phyloP scores from a whole-genome alignment of 73 alveolate genomes.

The Paramecium biaurelia region DNA sequence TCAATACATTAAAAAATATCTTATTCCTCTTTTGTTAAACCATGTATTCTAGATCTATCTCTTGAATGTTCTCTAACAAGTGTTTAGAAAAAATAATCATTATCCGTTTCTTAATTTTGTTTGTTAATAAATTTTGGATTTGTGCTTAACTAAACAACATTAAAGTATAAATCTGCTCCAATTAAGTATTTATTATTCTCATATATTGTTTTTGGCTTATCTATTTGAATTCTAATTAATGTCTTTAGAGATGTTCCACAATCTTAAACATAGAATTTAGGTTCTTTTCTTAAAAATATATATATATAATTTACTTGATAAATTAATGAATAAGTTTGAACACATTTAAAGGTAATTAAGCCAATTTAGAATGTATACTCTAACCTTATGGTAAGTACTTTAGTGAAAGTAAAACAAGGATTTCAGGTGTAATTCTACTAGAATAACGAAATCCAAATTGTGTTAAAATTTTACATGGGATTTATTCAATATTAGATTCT shows the following conservation, averaged over 20 bases:
- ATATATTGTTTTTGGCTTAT: neutral
- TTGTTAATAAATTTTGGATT: neutral
- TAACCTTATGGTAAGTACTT: neutral
- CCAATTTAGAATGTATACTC: neutral
- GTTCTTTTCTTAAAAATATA: neutral
- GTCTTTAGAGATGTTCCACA: neutral
- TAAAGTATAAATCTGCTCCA: slow-evolving; percentile 21
- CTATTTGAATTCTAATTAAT: neutral
- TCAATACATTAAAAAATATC: neutral
- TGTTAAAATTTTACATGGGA: neutral
- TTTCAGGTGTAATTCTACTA: neutral
- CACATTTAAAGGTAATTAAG: neutral
- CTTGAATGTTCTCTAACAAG: slow-evolving; percentile 20
- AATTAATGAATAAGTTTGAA: slow-evolving; percentile 4
- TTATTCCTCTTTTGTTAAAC: neutral
- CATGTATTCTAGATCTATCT: neutral
- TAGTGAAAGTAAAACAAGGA: neutral
- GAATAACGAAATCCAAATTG: neutral
- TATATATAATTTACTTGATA: neutral
- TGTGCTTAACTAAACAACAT: neutral
- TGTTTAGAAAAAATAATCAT: neutral
- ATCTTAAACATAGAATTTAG: neutral
- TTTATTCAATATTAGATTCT: neutral
- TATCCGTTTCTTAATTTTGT: neutral
- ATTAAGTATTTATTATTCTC: neutral